Percentiles rank a stretch among this genome's conserved stretches.
Evolutionary conservation across 306 rosid species (phyloP).

Genomic region (Trifolium fragiferum): DNA sequence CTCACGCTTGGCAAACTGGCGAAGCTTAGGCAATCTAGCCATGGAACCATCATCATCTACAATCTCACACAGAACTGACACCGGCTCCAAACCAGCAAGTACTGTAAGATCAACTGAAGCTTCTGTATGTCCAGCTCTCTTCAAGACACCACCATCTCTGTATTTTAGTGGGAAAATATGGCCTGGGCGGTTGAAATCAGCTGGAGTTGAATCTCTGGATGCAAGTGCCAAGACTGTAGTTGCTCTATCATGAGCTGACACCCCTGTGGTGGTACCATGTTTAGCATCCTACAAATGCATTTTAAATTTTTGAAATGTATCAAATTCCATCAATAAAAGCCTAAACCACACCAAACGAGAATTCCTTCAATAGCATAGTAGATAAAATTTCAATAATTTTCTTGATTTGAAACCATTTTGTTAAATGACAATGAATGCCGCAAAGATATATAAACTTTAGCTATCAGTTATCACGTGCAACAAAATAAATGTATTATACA

Average conservation of each 20-base stretch:
- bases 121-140: conserved; percentile 98
- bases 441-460: not conserved
- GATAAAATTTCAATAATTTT: conserved; percentile 6
- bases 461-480: conserved; percentile 26
- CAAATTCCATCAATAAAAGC: conserved; percentile 14
- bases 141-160: conserved; percentile 94
- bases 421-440: conserved; percentile 7
- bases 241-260: conserved; percentile 91
- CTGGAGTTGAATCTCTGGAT: conserved; percentile 80
- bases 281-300: conserved; percentile 69
- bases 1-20: conserved; percentile 67
- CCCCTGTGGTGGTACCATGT: conserved; percentile 89
- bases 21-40: conserved; percentile 96
- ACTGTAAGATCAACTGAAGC: conserved; percentile 92
- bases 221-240: conserved; percentile 88
- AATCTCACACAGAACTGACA: conserved; percentile 82
- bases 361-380: conserved; percentile 17
- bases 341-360: conserved; percentile 18
- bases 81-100: conserved; percentile 87
- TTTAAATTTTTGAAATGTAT: conserved; percentile 40
- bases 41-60: conserved; percentile 99
- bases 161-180: conserved; percentile 94
- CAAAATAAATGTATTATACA: conserved; percentile 32
- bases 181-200: conserved; percentile 93
- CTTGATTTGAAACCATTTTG: conserved; percentile 21